These are phyloP conservation scores for Termitomyces sp. DNA, from an alignment of 768 basidiomycete species.

Conservation along the genomic window DNA sequence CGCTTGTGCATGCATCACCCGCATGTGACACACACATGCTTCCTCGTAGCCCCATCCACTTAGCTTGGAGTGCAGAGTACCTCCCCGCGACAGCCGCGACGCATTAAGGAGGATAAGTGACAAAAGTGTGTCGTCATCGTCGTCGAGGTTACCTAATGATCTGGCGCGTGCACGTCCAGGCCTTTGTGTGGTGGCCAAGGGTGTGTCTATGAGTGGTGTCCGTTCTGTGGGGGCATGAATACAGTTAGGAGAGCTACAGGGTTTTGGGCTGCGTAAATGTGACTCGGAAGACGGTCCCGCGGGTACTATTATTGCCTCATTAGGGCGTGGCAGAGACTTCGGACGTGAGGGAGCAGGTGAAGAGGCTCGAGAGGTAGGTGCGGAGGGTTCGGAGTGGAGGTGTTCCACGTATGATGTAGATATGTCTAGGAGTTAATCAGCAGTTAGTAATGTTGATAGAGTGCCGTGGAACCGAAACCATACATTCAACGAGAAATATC, in stretches of 20 bases:
- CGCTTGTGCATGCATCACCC: slow-evolving; percentile 2
- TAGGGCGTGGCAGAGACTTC: slow-evolving; percentile 10
- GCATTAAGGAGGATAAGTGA: slow-evolving; percentile 15
- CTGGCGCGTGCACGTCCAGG: slow-evolving; percentile 5
- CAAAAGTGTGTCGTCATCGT: slow-evolving; percentile 10
- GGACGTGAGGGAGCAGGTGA: slow-evolving; percentile 19
- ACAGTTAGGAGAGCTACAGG: slow-evolving; percentile 1
- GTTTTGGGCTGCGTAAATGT: background rate
- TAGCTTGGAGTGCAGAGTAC: slow-evolving; percentile 8
- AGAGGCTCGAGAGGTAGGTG: slow-evolving; percentile 31
- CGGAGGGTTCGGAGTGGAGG: slow-evolving; percentile 58
- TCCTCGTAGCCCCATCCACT: slow-evolving; percentile 11
- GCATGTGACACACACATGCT: slow-evolving; percentile 13
- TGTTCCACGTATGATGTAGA: slow-evolving; percentile 73
- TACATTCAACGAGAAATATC: slow-evolving; percentile 82
- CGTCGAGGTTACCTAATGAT: slow-evolving; percentile 11
- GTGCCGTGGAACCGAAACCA: slow-evolving; percentile 27
- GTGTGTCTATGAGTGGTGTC: slow-evolving; percentile 8
- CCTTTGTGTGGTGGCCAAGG: background rate
- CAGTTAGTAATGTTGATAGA: background rate
- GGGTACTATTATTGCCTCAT: background rate
- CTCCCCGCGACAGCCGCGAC: slow-evolving; percentile 14
- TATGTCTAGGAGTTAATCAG: slow-evolving; percentile 38
- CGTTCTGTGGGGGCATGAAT: slow-evolving; percentile 1
- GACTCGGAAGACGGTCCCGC: slow-evolving; percentile 1